Evolutionary conservation across 768 basidiomycete species (phyloP), one percentile per base, ranked within the genome.

Genomic region (Mycena galericulata): DNA sequence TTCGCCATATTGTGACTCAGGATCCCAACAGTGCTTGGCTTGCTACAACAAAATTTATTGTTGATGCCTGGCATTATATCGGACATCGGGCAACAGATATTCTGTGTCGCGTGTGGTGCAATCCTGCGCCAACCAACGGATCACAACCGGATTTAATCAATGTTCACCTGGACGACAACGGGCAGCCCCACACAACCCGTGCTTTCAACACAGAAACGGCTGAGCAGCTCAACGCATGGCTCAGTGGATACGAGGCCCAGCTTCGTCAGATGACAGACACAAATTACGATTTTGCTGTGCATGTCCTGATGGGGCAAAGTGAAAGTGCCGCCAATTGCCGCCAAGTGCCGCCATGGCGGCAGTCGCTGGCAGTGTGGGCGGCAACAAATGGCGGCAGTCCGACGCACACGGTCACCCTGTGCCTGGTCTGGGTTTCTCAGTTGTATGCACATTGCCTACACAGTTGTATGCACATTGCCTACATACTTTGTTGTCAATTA

Each of bases 271-370:
- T 59, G 58, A 46, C 58, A 17, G 22, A 12, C 12, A n/a, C 29
- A 7, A 47, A 59, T 26, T 59, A 36, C 30, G 45, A 59, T 27
- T 36, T 59, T 20, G 46, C 14, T 5, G 46, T 59, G 1, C 58
- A 59, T 32, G 58, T 59, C 32, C 20, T 59, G 22, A 59, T 59
- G 58, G n/a, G n/a, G n/a, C n/a, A n/a, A n/a, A n/a, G n/a, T n/a
- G n/a, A n/a, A n/a, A n/a, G n/a, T n/a, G n/a, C n/a, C n/a, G n/a
- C n/a, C n/a, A n/a, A n/a, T n/a, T n/a, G n/a, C n/a, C n/a, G n/a
- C n/a, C n/a, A n/a, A n/a, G n/a, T n/a, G n/a, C n/a, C n/a, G n/a
- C n/a, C n/a, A n/a, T n/a, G n/a, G n/a, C n/a, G n/a, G n/a, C n/a
- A n/a, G n/a, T n/a, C n/a, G n/a, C n/a, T n/a, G n/a, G n/a, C n/a